These are phyloP conservation scores for Pascua guehoae DNA, from an alignment of 1,284 basidiomycete species.

Conservation along the genomic window DNA sequence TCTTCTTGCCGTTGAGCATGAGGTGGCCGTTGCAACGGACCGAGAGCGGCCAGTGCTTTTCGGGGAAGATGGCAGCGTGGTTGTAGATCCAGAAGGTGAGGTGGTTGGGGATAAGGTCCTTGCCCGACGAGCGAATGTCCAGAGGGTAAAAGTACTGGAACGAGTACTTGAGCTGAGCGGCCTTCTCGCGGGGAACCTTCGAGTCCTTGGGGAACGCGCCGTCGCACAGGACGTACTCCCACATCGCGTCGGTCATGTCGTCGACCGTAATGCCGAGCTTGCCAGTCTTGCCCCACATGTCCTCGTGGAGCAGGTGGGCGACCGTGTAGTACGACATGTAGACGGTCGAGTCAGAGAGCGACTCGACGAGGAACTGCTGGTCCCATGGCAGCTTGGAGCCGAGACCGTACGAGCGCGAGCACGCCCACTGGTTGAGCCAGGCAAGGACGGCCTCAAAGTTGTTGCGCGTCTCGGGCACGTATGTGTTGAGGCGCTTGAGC, in stretches of 20 bases:
- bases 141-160: conserved; percentile 99
- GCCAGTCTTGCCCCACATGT: conserved; percentile 75
- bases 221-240: conserved; percentile 87
- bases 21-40: conserved; percentile 96
- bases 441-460: conserved; percentile 86
- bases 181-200: conserved; percentile 66
- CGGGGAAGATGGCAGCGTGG: conserved; percentile 90
- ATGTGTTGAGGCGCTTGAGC: conserved; percentile 83
- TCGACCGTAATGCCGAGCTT: conserved; percentile 80
- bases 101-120: conserved; percentile 96
- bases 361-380: conserved; percentile 92
- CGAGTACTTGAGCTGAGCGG: conserved; percentile 80
- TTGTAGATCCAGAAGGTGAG: conserved; percentile 92
- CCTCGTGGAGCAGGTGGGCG: conserved; percentile 77
- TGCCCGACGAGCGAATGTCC: conserved; percentile 97
- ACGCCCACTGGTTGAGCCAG: conserved; percentile 99
- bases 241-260: conserved; percentile 95
- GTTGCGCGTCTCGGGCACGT: conserved; percentile 82
- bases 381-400: conserved; percentile 98
- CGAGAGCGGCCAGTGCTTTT: conserved; percentile 86
- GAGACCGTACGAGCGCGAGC: conserved; percentile 92
- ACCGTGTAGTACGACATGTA: conserved; percentile 99
- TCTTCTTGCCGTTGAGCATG: conserved; percentile 98
- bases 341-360: conserved; percentile 94
- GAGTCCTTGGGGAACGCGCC: conserved; percentile 68